phyloP scores from a whole-genome alignment of 1,284 basidiomycete species.

The Leccinum fallax region DNA sequence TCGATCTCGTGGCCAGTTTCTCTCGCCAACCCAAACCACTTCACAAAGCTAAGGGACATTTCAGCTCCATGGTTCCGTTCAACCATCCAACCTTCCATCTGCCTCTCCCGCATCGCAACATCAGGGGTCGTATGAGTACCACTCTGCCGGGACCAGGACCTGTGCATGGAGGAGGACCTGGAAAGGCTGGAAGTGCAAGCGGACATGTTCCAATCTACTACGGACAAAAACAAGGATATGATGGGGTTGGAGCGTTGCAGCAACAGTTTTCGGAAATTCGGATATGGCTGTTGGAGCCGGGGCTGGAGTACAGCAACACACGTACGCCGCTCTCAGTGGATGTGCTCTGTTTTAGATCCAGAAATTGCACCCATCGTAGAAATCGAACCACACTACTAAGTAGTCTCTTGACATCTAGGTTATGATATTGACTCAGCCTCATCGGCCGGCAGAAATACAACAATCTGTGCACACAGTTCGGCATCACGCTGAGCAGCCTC shows the following conservation, averaged over 20 bases:
- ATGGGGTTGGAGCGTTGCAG: constrained; percentile 11
- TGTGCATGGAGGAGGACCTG: constrained; percentile 24
- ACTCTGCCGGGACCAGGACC: constrained; percentile 15
- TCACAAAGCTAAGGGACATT: constrained; percentile 17
- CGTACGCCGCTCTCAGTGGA: constrained; percentile 24
- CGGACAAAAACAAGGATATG: too few relatives aligned
- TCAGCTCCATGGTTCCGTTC: constrained; percentile 13
- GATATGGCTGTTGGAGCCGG: constrained; percentile 32
- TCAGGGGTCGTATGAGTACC: constrained; percentile 29
- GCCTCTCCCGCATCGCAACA: constrained; percentile 13
- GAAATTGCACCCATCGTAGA: not conserved
- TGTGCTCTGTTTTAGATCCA: constrained; percentile 18
- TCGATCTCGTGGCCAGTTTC: constrained; percentile 18
- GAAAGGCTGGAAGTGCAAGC: constrained; percentile 15
- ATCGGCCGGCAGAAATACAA: too few relatives aligned
- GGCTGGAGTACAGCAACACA: constrained; percentile 22
- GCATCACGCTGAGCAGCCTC: too few relatives aligned
- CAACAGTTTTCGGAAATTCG: constrained; percentile 29
- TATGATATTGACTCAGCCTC: too few relatives aligned
- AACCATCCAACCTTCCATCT: constrained; percentile 18
- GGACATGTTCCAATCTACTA: constrained; percentile 17
- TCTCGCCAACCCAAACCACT: constrained; percentile 17
- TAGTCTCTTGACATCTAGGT: too few relatives aligned
- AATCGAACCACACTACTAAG: too few relatives aligned
- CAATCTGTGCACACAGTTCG: too few relatives aligned